These are phyloP conservation scores for Sarcodon aspratus DNA, from an alignment of 768 basidiomycete genomes.

Conservation along the genomic window DNA sequence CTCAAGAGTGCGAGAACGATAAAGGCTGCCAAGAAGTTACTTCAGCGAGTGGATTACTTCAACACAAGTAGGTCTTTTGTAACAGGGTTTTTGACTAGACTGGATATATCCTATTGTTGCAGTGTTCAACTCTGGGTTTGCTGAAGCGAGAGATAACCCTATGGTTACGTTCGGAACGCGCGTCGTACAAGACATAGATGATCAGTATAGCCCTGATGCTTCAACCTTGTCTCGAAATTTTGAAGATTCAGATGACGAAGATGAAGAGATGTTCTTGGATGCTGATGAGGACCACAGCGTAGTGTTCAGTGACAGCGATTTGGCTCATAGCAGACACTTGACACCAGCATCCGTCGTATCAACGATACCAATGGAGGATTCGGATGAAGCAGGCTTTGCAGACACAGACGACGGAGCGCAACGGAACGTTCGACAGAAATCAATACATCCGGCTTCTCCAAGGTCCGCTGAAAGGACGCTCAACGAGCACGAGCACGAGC, in stretches of 20 bases:
- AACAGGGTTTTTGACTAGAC: neutral
- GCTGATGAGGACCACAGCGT: constrained; percentile 19
- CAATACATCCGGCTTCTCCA: constrained; percentile 30
- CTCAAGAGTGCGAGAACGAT: constrained; percentile 33
- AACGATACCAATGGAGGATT: constrained; percentile 18
- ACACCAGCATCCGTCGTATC: neutral
- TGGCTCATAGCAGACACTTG: neutral
- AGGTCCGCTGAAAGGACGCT: constrained; percentile 6
- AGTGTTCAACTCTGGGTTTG: constrained; percentile 72
- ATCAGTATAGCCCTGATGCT: constrained; percentile 20
- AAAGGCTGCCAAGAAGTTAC: constrained; percentile 57
- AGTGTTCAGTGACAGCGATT: constrained; percentile 6
- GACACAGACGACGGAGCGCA: constrained; percentile 9
- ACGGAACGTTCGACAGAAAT: constrained; percentile 21
- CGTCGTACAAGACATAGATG: constrained; percentile 3
- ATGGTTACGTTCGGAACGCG: constrained; percentile 13
- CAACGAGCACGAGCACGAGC: neutral
- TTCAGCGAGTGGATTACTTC: constrained; percentile 71
- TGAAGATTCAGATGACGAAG: constrained; percentile 43
- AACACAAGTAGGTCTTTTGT: constrained; percentile 41
- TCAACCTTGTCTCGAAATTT: constrained; percentile 26
- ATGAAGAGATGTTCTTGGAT: constrained; percentile 30
- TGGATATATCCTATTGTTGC: neutral
- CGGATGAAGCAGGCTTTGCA: constrained; percentile 23
- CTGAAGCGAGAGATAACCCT: constrained; percentile 34